phyloP scores from a whole-genome alignment of 2,329 filamentous ascomycete species.

The Colletotrichum melonis region DNA sequence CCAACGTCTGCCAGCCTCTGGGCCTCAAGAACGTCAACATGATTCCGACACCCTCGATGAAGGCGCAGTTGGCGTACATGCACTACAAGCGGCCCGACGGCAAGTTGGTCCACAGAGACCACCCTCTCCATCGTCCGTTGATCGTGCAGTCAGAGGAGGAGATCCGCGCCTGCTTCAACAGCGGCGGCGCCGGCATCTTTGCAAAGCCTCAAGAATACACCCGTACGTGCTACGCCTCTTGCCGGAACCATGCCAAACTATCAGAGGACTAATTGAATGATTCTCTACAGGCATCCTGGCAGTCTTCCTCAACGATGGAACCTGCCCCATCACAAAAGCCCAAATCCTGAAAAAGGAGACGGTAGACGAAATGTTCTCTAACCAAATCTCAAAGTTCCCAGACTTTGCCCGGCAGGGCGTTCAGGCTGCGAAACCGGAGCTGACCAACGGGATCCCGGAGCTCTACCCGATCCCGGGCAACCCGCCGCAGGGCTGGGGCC shows the following conservation, averaged over 20 bases:
- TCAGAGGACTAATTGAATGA: background rate
- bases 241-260: too few relatives aligned
- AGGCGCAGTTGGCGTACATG: constrained; percentile 66
- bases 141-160: constrained; percentile 54
- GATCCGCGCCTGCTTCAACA: constrained; percentile 56
- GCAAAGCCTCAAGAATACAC: constrained; percentile 70
- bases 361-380: constrained; percentile 73
- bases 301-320: constrained; percentile 72
- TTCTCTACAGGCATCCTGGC: constrained; percentile 63
- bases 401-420: constrained; percentile 60
- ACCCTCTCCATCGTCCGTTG: constrained; percentile 58
- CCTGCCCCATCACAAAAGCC: constrained; percentile 64
- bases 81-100: constrained; percentile 61
- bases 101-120: constrained; percentile 55
- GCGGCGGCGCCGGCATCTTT: constrained; percentile 72
- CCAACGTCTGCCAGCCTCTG: constrained; percentile 60
- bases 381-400: constrained; percentile 68
- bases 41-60: constrained; percentile 66
- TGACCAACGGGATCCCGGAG: constrained; percentile 58
- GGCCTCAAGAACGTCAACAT: constrained; percentile 64
- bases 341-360: constrained; percentile 67
- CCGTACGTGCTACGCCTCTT: constrained; percentile 50
- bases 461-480: constrained; percentile 58
- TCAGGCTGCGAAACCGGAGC: constrained; percentile 58
- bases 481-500: constrained; percentile 72